phyloP scores from a whole-genome alignment of 495 filamentous ascomycete genomes.

The Apiosordaria backusii region DNA sequence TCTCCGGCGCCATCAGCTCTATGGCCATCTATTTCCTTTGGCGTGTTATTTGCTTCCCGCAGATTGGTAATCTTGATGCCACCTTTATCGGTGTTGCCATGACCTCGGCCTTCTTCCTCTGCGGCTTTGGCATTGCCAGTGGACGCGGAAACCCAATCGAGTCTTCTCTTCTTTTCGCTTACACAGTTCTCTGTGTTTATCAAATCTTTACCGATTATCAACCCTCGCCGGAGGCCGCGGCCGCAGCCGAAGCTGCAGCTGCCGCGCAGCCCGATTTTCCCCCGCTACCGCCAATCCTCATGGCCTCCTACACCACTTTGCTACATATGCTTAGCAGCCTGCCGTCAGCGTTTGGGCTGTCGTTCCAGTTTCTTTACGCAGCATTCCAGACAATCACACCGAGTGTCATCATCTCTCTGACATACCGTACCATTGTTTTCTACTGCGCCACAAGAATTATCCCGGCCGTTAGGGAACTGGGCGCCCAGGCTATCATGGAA shows the following conservation, averaged over 20 bases:
- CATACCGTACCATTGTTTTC: constrained; percentile 88
- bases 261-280: constrained; percentile 74
- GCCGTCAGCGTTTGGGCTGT: constrained; percentile 77
- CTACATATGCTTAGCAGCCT: constrained; percentile 78
- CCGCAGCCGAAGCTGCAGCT: constrained; percentile 47
- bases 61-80: constrained; percentile 90
- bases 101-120: constrained; percentile 85
- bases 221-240: constrained; percentile 61
- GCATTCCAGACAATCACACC: constrained; percentile 92
- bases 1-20: constrained; percentile 86
- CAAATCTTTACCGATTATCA: constrained; percentile 99
- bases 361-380: constrained; percentile 80
- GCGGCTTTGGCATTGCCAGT: constrained; percentile 90
- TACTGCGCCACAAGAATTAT: constrained; percentile 97
- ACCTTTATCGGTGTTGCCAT: constrained; percentile 88
- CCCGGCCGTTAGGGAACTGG: constrained; percentile 81
- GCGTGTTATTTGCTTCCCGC: constrained; percentile 88
- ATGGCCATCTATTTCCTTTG: constrained; percentile 95
- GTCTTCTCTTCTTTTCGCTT: constrained; percentile 92
- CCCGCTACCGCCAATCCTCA: constrained; percentile 90
- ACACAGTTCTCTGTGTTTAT: constrained; percentile 94
- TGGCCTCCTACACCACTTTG: constrained; percentile 95
- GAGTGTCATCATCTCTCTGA: constrained; percentile 87
- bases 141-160: constrained; percentile 95
- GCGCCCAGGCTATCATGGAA: constrained; percentile 74